A percentile compares a stretch with the other conserved stretches of the same genome.
These are phyloP conservation scores for Globisporangium ultimum DNA, from an alignment of 352 stramenopile species.

Conservation along the genomic window DNA sequence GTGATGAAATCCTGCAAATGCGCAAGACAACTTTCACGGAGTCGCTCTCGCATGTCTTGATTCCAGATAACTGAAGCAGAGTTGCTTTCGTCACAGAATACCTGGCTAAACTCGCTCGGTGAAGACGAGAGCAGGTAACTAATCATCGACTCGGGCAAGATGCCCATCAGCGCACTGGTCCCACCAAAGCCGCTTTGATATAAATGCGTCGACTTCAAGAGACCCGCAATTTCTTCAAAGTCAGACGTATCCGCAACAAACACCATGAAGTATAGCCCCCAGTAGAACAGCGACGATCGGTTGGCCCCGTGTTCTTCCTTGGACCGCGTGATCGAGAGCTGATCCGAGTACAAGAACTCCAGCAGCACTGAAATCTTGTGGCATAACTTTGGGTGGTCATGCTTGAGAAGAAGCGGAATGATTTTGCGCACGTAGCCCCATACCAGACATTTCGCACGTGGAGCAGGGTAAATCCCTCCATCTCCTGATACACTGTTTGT, in stretches of 20 bases:
- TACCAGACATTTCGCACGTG: conserved; percentile 46
- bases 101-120: conserved; percentile 79
- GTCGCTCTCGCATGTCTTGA: conserved; percentile 86
- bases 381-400: conserved; percentile 43
- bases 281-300: conserved; percentile 42
- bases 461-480: conserved; percentile 49
- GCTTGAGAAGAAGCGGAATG: conserved; percentile 48
- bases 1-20: conserved; percentile 93
- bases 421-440: conserved; percentile 46
- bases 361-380: conserved; percentile 57
- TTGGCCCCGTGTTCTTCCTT: conserved; percentile 33
- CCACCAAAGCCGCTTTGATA: conserved; percentile 49
- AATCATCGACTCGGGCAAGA: conserved; percentile 92
- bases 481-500: conserved; percentile 11
- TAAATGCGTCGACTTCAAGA: conserved; percentile 70
- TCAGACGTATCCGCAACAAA: conserved; percentile 46
- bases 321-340: conserved; percentile 17
- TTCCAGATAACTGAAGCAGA: conserved; percentile 95
- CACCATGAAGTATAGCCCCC: conserved; percentile 75
- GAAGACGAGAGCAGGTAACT: conserved; percentile 81
- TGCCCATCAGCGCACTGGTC: conserved; percentile 65
- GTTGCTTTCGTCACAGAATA: conserved; percentile 83
- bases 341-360: conserved; percentile 56
- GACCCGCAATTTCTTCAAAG: conserved; percentile 53
- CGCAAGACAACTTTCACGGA: conserved; percentile 84